Percentiles rank a stretch among this genome's conserved stretches.
Evolutionary conservation across 2,329 filamentous ascomycete genomes (phyloP).

Genomic region (Arachnopeziza araneosa): DNA sequence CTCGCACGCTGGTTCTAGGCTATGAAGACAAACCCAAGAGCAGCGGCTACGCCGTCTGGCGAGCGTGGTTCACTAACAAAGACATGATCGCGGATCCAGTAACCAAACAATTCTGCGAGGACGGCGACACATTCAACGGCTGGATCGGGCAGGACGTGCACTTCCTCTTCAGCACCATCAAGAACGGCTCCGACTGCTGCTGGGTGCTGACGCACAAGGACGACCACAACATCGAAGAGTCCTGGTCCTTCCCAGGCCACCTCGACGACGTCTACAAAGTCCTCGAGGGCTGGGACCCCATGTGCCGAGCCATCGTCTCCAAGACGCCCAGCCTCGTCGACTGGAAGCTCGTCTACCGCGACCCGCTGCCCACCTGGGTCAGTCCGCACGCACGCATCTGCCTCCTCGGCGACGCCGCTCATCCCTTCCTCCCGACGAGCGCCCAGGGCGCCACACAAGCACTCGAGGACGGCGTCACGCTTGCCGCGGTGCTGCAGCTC

Average conservation of each 20-base stretch:
- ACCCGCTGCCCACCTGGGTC: slow-evolving; percentile 29
- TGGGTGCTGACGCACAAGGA: slow-evolving; percentile 48
- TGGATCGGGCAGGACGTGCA: slow-evolving; percentile 40
- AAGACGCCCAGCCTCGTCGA: slow-evolving; percentile 25
- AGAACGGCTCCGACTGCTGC: slow-evolving; percentile 45
- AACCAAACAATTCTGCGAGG: slow-evolving; percentile 15
- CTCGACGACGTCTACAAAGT: slow-evolving; percentile 21
- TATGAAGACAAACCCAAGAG: slow-evolving; percentile 46
- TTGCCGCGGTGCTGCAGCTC: slow-evolving; percentile 30
- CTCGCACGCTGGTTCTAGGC: slow-evolving; percentile 44
- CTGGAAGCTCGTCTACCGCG: slow-evolving; percentile 29
- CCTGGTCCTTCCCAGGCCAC: slow-evolving; percentile 32
- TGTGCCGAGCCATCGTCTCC: slow-evolving; percentile 17
- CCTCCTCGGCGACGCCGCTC: slow-evolving; percentile 60
- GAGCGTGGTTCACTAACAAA: slow-evolving; percentile 48
- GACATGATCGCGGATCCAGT: slow-evolving; percentile 31
- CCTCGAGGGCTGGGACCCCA: slow-evolving; percentile 22
- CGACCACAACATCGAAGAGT: slow-evolving; percentile 40
- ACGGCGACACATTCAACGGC: slow-evolving; percentile 20
- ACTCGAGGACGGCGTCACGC: slow-evolving; percentile 35
- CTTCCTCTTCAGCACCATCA: slow-evolving; percentile 47
- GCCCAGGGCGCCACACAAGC: slow-evolving; percentile 54
- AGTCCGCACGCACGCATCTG: slow-evolving; percentile 23
- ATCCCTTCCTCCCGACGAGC: slow-evolving; percentile 65
- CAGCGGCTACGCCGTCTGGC: slow-evolving; percentile 47